These are phyloP conservation scores for Candida golubevii DNA, from an alignment of 805 yeast genomes.

Conservation along the genomic window DNA sequence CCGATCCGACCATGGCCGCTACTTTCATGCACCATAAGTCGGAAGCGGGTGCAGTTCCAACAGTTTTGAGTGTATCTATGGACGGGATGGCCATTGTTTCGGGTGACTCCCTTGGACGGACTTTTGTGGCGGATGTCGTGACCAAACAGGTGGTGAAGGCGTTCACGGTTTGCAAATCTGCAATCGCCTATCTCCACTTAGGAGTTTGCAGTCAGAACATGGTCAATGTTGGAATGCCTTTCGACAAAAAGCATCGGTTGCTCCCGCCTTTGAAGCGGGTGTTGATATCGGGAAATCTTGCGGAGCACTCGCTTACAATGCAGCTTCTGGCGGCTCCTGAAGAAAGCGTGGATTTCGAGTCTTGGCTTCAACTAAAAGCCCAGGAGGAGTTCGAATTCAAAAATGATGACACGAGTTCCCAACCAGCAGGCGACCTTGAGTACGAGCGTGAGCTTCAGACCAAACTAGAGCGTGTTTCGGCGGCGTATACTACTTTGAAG, in stretches of 20 bases:
- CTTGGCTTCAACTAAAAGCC: constrained; percentile 46
- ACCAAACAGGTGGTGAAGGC: constrained; percentile 65
- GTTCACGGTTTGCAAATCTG: constrained; percentile 39
- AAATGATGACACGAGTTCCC: constrained; percentile 1
- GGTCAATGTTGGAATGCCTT: constrained; percentile 12
- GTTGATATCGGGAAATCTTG: constrained; percentile 37
- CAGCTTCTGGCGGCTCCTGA: constrained; percentile 29
- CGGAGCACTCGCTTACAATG: constrained; percentile 41
- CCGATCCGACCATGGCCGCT: constrained; percentile 44
- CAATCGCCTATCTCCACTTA: constrained; percentile 30
- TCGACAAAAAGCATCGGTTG: constrained; percentile 38
- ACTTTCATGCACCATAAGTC: constrained; percentile 50
- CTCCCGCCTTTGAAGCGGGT: constrained; percentile 68
- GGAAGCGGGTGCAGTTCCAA: constrained; percentile 29
- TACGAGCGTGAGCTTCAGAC: constrained; percentile 32
- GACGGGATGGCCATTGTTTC: constrained; percentile 72
- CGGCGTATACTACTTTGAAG: constrained; percentile 57
- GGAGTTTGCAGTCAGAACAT: constrained; percentile 19
- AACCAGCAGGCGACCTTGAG: background rate
- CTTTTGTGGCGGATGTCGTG: constrained; percentile 62
- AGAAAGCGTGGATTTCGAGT: constrained; percentile 37
- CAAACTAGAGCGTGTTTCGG: constrained; percentile 47
- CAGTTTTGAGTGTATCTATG: constrained; percentile 55
- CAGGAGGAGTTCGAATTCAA: constrained; percentile 49
- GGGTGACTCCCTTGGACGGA: constrained; percentile 71